Base-by-base conservation (phyloP, 1,284 basidiomycete genomes). In the Peniophora sp. region DNA sequence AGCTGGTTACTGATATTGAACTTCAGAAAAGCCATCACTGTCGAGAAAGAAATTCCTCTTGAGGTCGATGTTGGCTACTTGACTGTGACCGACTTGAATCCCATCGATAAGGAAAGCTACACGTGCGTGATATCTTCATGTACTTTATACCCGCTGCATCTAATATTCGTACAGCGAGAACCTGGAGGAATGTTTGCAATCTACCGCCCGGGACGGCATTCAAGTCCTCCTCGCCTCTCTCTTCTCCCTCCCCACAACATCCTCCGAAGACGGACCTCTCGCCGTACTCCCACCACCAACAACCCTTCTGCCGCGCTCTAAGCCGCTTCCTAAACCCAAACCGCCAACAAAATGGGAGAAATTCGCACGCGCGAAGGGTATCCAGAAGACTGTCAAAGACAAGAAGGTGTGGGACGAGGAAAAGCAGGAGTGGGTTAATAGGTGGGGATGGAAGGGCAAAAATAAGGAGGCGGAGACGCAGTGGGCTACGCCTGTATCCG, bases 341-440 rank as follows among this genome's bases (percentile, higher is more conserved):
- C 86, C 89, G 3, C 80, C 80, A 47, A 98, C 96, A 14, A 99
- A 97, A 68, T 99, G 97, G 97, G 92, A 98, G 72, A 78, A 83
- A 55, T 99, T 98, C 62, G 96, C 96, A 14, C 84, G 85, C 51
- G 85, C 89, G 42, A 98, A 97, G 73, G 97, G 97, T 27, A 99
- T 99, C 62, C 81, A 83, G 59, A 81, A 94, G 61, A 84, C 75
- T 63, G 82, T 76, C 57, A 81, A 80, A 52, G 92, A 97, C 41
- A 88, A 81, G 71, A 84, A 86, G 64, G 81, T 87, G 8, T 99
- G 91, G 85, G 95, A 99, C 68, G 96, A 98, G 60, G 93, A 95
- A 66, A 81, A 78, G 60, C 89, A 96, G 68, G 90, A 91, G 39
- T 99, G 92, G 90, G 90, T 97, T 12, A 79, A 86, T 50, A 75